Percentiles rank a stretch among this genome's conserved stretches.
These are phyloP conservation scores for Aspergillus sp. DNA, from an alignment of 2,329 filamentous ascomycete genomes.

Conservation along the genomic window DNA sequence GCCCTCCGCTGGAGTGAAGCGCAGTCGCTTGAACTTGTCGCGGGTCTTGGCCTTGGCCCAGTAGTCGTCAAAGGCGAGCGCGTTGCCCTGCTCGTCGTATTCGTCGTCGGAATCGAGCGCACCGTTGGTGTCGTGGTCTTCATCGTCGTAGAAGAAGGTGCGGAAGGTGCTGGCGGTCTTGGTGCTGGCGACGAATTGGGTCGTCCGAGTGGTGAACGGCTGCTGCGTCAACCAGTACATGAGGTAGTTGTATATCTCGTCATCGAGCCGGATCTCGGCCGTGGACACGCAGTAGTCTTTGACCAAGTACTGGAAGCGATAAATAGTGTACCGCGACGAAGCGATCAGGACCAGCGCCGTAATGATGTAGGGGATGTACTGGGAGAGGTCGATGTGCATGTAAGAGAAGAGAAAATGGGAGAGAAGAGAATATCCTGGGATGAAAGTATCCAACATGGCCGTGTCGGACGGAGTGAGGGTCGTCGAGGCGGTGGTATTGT, in stretches of 20 bases:
- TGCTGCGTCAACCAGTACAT: slow-evolving; percentile 68
- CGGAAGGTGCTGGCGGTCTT: slow-evolving; percentile 44
- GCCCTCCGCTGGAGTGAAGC: slow-evolving; percentile 66
- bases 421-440: slow-evolving; percentile 63
- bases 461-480: slow-evolving; percentile 21
- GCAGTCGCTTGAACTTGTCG: slow-evolving; percentile 34
- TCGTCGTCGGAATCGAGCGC: slow-evolving; percentile 23
- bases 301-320: slow-evolving; percentile 49
- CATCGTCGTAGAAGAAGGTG: slow-evolving; percentile 15
- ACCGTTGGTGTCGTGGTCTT: slow-evolving; percentile 18
- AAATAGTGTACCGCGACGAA: slow-evolving; percentile 52
- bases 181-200: slow-evolving; percentile 64
- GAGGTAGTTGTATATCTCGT: slow-evolving; percentile 70
- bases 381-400: slow-evolving; percentile 59
- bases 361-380: slow-evolving; percentile 60
- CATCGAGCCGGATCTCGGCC: slow-evolving; percentile 65
- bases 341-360: slow-evolving; percentile 50
- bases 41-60: slow-evolving; percentile 39
- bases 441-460: slow-evolving; percentile 56
- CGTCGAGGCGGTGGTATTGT: slow-evolving; percentile 14
- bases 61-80: slow-evolving; percentile 41
- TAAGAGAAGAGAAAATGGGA: slow-evolving; percentile 55
- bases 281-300: slow-evolving; percentile 61
- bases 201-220: slow-evolving; percentile 57
- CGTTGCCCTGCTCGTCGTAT: slow-evolving; percentile 29